Evolutionary conservation across 768 basidiomycete species (phyloP), one percentile per base, ranked within the genome.

Genomic region (Mrakia gelida): DNA sequence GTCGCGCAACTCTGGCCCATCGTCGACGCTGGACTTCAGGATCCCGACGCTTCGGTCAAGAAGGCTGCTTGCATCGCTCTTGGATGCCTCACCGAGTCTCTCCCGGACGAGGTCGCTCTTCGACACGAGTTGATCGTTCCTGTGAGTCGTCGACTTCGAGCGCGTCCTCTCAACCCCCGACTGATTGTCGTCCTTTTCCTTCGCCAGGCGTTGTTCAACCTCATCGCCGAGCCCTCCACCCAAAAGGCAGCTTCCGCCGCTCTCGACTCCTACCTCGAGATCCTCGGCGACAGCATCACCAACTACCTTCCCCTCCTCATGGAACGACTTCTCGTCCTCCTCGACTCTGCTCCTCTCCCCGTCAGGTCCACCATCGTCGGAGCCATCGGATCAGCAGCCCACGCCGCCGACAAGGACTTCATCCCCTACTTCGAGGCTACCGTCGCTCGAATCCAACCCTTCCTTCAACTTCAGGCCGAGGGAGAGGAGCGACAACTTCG

Each of bases 381-480:
- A 11, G 97, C 97, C 30, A 98, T 99, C 81, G 97, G 97, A 49
- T 95, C 94, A 81, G 96, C 97, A 49, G 96, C 97, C 2, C 95
- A 98, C 84, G 96, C 97, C 16, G 92, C 96, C 54, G 93, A 93
- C 84, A 89, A 88, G 62, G 89, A 91, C 81, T 98, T 99, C 87
- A 85, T 91, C 61, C 94, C 94, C 0, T 99, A 97, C 87, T 98
- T 99, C 88, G 88, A 91, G 82, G 90, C 91, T 21, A 94, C 92
- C 72, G 95, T 98, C 90, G 87, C 88, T 80, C 91, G 90, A 78
- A 89, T 99, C 80, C 89, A 92, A 80, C 91, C 92, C 82, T 97
- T 96, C 90, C 89, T 98, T 71, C 86, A 89, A 49, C 89, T 98
- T 38, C 80, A 83, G 71, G 91, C 89, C 41, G 92, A 95, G 81